Base-by-base conservation (phyloP, 345 rosid species). In the Camelina sativa region DNA sequence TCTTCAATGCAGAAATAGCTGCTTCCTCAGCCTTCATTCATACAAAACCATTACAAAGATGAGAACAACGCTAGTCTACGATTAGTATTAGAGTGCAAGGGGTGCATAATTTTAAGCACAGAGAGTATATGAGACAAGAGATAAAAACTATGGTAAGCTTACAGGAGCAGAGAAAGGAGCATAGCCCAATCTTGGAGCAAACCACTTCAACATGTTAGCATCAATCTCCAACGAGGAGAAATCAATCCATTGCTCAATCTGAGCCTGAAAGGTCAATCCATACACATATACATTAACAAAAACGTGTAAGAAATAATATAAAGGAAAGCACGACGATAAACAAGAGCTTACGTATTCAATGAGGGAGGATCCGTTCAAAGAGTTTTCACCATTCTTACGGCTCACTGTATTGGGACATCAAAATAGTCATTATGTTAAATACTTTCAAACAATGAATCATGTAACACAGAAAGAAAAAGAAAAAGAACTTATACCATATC, bases 221-320 rank as follows among this genome's bases (percentile, higher is more conserved):
- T 96, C 97, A 82, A 96, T 72, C 87, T 96, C 99, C 74, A 80
- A 37, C 1, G 98, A 12, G 60, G 91, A 67, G 54, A 96, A 92
- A 72, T 96, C 98, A 76, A 86, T 96, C 99, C 99, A 96, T 48
- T 96, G 99, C 82, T 96, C 97, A 41, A 92, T 83, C 43, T 19
- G 96, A 35, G 82, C 99, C 99, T 96, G 60, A 15, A 65, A 60
- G 62, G n/a, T 13, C 71, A 40, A 44, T 7, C 30, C 9, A 35
- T 43, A 20, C 40, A 66, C 58, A 32, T 25, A 55, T 6, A 1
- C 53, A 52, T 67, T 28, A 58, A 32, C 17, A 41, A 20, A 16
- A 47, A 46, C 8, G 41, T 23, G 47, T 9, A 1, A 34, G 22
- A 60, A 4, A 40, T 61, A 11, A 20, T 46, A 10, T 2, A 28